Base-by-base conservation (phyloP, 257 asterid species). In the Primulina eburnea region DNA sequence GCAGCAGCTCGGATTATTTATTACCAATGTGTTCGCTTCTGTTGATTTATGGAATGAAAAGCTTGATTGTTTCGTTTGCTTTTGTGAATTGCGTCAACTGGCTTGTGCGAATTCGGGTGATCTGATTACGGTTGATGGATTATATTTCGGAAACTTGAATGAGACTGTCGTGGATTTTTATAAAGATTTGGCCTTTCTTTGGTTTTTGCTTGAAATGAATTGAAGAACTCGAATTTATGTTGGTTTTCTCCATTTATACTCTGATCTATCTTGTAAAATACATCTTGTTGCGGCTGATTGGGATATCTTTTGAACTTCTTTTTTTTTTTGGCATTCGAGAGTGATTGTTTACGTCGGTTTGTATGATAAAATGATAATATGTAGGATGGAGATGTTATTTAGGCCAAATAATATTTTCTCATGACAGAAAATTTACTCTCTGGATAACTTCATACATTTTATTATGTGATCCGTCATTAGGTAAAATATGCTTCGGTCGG, bases 1-100 rank as follows among this genome's bases (percentile, higher is more conserved):
- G 62, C 77, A 37, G 62, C 77, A 81, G 76, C 76, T 70, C 24
- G 64, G 43, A 69, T 12, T 47, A 47, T 47, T 47, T 47, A 47
- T 14, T 14, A 12, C 18, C 11, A 40, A 40, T 40, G 5, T 68
- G 71, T 67, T 35, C 17, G n/a, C 71, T n/a, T 67, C 35, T 5
- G 2, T 59, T 68, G 70, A 50, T 59, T 56, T 71, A 18, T 47
- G 71, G 55, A 68, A 18, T 71, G 24, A 55, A 53, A 40, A 40
- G 76, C 73, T 71, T 47, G 24, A 56, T 5, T 65, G 66, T 66
- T 64, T 61, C 60, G 60, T 43, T 61, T 29, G 64, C 24, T 18
- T 26, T 35, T 10, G 37, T 56, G 58, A 64, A 67, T 65, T 73
- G 64, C 16, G 63, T 40, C 4, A 18, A 21, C 58, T 14, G 14